These are phyloP conservation scores for Melaleuca quinquenervia DNA, from an alignment of 345 rosid species.

Conservation along the genomic window DNA sequence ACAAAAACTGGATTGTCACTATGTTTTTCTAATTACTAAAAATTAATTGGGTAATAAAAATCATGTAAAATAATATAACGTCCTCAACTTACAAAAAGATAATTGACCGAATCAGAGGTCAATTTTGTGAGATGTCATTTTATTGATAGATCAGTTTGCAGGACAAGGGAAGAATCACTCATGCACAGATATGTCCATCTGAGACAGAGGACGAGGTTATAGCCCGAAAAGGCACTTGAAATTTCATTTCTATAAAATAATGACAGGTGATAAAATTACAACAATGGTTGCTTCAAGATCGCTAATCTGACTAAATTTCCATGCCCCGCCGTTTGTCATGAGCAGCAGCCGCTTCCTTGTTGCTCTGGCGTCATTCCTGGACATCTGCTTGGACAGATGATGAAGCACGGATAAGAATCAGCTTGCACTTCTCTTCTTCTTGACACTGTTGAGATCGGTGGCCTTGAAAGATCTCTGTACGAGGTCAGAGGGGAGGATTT, in stretches of 20 bases:
- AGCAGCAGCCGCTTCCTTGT: not conserved
- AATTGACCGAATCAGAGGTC: too few relatives aligned
- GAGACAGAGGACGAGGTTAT: not conserved
- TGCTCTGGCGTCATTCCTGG: not conserved
- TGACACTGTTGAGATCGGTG: conserved; percentile 16
- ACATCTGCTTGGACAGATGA: not conserved
- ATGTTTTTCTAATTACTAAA: too few relatives aligned
- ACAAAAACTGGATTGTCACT: too few relatives aligned
- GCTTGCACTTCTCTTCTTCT: conserved; percentile 33
- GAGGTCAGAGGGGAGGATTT: conserved; percentile 39
- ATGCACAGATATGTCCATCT: not conserved
- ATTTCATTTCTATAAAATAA: not conserved
- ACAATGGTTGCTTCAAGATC: not conserved
- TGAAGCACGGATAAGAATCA: conserved; percentile 1
- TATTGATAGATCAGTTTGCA: not conserved
- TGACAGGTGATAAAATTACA: not conserved
- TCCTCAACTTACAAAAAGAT: too few relatives aligned
- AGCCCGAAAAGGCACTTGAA: not conserved
- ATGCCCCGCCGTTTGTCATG: not conserved
- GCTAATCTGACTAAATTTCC: not conserved
- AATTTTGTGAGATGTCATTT: too few relatives aligned
- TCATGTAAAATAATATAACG: too few relatives aligned
- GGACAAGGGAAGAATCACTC: not conserved
- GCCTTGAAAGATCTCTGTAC: conserved; percentile 33
- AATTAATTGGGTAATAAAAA: too few relatives aligned